Percentiles rank a stretch among this genome's conserved stretches.
Conservation (phyloP, 2,329 filamentous ascomycete species). For the Parafenestella ontariensis region DNA sequence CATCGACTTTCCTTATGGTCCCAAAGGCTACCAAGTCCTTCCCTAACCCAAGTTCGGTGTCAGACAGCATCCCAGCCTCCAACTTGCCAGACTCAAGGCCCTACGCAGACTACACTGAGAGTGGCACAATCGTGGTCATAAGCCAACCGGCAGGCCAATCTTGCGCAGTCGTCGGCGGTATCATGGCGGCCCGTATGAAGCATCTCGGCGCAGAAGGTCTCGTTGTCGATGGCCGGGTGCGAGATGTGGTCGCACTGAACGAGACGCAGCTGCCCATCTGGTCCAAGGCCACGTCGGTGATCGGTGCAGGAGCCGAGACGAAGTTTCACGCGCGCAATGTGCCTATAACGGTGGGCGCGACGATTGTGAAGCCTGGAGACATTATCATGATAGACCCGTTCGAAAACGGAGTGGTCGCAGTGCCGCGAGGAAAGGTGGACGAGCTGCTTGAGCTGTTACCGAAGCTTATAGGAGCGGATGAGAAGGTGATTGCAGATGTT, state of each 20-base stretch:
- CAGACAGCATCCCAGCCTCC: conserved; percentile 41
- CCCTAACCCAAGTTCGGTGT: conserved; percentile 36
- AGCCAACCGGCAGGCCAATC: conserved; percentile 69
- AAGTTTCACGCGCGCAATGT: conserved; percentile 62
- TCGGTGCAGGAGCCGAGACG: conserved; percentile 64
- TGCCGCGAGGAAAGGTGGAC: conserved; percentile 67
- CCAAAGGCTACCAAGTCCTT: conserved; percentile 60
- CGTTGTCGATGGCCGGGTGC: conserved; percentile 71
- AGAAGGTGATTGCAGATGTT: conserved; percentile 64
- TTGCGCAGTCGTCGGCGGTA: conserved; percentile 77
- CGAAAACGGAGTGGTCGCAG: conserved; percentile 71
- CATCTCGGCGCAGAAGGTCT: conserved; percentile 65
- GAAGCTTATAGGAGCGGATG: conserved; percentile 51
- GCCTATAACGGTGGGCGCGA: conserved; percentile 47
- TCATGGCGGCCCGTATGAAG: conserved; percentile 75
- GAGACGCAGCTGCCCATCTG: conserved; percentile 66
- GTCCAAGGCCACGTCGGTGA: conserved; percentile 63
- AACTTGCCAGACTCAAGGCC: conserved; percentile 56
- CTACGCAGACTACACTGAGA: conserved; percentile 70
- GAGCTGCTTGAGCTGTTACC: conserved; percentile 67
- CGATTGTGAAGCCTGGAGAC: conserved; percentile 60
- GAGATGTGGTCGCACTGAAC: conserved; percentile 69
- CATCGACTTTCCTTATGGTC: conserved; percentile 69
- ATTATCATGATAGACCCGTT: conserved; percentile 72
- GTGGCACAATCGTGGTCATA: conserved; percentile 69